Conservation (phyloP, 176 grass and related monocot genomes). For the Oryza officinalis region DNA sequence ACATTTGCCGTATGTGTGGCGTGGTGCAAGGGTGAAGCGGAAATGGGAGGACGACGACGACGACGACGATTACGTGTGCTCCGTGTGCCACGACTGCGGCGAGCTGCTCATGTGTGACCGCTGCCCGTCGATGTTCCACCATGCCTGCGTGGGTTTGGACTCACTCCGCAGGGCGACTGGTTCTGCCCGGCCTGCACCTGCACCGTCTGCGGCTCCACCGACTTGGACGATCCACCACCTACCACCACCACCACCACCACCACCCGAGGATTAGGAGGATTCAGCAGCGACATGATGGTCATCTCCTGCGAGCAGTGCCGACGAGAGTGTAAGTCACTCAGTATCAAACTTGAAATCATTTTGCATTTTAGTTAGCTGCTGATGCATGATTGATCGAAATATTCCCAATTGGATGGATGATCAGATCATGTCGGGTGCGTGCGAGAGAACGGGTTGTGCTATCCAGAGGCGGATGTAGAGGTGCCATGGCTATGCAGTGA, state of each 20-base stretch:
- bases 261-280: too few species aligned
- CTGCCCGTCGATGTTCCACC: constrained; percentile 64
- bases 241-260: too few species aligned
- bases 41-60: background rate
- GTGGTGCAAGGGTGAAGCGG: too few species aligned
- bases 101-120: constrained; percentile 54
- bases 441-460: background rate
- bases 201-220: constrained; percentile 42
- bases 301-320: constrained; percentile 72
- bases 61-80: constrained; percentile 49
- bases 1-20: too few species aligned
- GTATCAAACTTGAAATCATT: too few species aligned
- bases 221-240: constrained; percentile 23
- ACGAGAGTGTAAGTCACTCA: constrained; percentile 42
- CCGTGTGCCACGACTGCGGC: constrained; percentile 53
- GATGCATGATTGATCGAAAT: too few species aligned
- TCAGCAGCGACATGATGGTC: background rate
- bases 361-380: too few species aligned
- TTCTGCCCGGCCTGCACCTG: constrained; percentile 63
- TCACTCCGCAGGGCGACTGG: constrained; percentile 50
- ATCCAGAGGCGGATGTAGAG: background rate
- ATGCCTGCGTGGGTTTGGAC: constrained; percentile 51
- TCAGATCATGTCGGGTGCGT: constrained; percentile 66
- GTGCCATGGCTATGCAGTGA: constrained; percentile 22
- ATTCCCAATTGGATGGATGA: too few species aligned